Conservation (phyloP, 2,329 filamentous ascomycete species). For the Bipolaris bicolor region DNA sequence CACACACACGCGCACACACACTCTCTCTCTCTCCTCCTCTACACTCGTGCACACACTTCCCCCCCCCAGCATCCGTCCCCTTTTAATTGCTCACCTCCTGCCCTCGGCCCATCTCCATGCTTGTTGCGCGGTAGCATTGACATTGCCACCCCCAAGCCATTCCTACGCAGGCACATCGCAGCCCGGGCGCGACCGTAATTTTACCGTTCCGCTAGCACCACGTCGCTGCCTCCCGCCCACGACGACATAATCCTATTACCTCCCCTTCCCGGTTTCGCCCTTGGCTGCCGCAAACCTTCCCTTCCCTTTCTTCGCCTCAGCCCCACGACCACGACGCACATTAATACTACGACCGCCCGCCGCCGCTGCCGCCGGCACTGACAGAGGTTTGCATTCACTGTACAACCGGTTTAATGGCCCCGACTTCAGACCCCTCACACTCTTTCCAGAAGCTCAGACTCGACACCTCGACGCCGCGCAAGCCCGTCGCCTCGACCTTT, state of each 20-base stretch:
- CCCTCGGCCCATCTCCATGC: neutral
- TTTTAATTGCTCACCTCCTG: neutral
- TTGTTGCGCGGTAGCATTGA: neutral
- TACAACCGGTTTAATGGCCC: constrained; percentile 48
- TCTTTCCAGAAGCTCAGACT: constrained; percentile 52
- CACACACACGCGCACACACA: neutral
- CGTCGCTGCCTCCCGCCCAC: constrained; percentile 14
- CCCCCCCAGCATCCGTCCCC: neutral
- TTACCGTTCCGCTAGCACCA: constrained; percentile 24
- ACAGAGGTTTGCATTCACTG: constrained; percentile 44
- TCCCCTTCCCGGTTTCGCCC: constrained; percentile 29
- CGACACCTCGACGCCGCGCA: constrained; percentile 45
- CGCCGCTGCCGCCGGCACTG: constrained; percentile 20
- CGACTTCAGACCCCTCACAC: constrained; percentile 47
- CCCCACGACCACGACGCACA: constrained; percentile 37
- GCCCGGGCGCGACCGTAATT: constrained; percentile 14
- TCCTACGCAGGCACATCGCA: constrained; percentile 6
- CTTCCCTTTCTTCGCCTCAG: constrained; percentile 1
- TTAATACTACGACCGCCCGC: constrained; percentile 32
- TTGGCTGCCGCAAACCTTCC: constrained; percentile 33
- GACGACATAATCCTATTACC: constrained; percentile 26
- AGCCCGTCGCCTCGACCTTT: constrained; percentile 45
- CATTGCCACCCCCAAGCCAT: constrained; percentile 9
- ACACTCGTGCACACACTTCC: neutral
- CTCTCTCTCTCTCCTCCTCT: neutral